These are phyloP conservation scores for Ceraceosorus bombacis DNA, from an alignment of 1,284 basidiomycete species.

Conservation along the genomic window DNA sequence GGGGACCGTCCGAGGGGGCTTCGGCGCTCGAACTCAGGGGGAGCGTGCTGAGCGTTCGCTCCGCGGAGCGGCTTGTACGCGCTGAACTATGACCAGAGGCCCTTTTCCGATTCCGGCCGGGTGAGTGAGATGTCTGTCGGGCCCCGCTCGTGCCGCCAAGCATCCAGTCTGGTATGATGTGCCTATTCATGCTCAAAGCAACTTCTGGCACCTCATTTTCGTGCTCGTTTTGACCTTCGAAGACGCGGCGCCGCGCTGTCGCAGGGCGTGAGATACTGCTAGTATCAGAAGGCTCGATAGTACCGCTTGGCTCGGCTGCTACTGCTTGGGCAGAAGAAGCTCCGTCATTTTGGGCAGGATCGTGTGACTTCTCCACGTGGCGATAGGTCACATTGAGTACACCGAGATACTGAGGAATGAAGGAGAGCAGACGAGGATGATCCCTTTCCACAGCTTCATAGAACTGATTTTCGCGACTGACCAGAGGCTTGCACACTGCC, in stretches of 20 bases:
- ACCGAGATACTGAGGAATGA: constrained; percentile 91
- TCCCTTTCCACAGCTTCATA: constrained; percentile 93
- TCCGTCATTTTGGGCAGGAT: not conserved
- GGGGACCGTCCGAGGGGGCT: constrained; percentile 1
- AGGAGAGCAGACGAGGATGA: constrained; percentile 79
- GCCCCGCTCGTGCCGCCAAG: constrained; percentile 27
- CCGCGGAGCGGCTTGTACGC: not conserved
- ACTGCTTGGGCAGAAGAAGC: not conserved
- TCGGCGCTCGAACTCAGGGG: constrained; percentile 13
- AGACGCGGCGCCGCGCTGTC: constrained; percentile 55
- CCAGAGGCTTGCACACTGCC: constrained; percentile 97
- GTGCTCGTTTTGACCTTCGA: constrained; percentile 40
- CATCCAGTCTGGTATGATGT: constrained; percentile 93
- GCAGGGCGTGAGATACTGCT: not conserved
- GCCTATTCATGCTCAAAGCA: constrained; percentile 79
- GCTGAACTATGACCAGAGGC: not conserved
- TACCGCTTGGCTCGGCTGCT: not conserved
- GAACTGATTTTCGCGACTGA: constrained; percentile 92
- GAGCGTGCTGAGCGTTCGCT: not conserved
- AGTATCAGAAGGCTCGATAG: not conserved
- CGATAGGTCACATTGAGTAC: constrained; percentile 93
- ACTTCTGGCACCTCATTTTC: constrained; percentile 59
- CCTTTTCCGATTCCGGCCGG: not conserved
- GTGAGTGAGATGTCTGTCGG: not conserved
- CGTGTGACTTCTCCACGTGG: constrained; percentile 21